Evolutionary conservation across 2,329 filamentous ascomycete species (phyloP), one percentile per base, ranked within the genome.

Genomic region (Sphaerulina vaccinii): DNA sequence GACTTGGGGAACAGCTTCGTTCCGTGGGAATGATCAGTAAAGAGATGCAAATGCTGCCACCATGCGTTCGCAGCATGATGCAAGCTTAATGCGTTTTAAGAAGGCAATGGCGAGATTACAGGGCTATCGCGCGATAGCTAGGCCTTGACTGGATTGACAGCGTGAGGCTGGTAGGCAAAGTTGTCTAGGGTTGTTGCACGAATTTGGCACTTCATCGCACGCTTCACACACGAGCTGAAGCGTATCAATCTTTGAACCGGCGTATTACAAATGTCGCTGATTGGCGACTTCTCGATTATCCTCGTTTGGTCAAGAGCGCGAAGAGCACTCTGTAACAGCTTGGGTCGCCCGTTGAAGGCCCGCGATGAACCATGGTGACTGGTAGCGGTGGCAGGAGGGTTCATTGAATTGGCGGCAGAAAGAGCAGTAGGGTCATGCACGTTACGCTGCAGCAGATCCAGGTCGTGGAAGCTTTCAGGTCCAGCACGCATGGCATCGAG

Each of bases 1-100:
- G 45, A 56, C 54, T 59, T 47, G 49, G 51, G 52, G 44, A 39
- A 47, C 49, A 39, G 32, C 29, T 51, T 46, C 48, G 51, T 56
- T 42, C 56, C 52, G 22, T 50, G 51, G 43, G 16, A 27, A 9
- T 33, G 37, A 16, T 32, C 33, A 23, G 37, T 33, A 32, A 24
- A 44, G 35, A 39, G 16, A 23, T 22, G 19, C 32, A 33, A 39
- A 41, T 47, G 43, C 51, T 44, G 49, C 32, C 46, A 42, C 46
- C 24, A 44, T 49, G 32, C 52, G 37, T 39, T 52, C 45, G 42
- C 42, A 38, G 51, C 49, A 45, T 42, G 49, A 47, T 52, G 42
- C 29, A 40, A 38, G 52, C 42, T 39, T 38, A 45, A 46, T 52
- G 51, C 55, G 52, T 46, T 45, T 51, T 19, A n/a, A 23, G 24